Conservation (phyloP, 257 asterid genomes). For the Solanum chiquidenum region DNA sequence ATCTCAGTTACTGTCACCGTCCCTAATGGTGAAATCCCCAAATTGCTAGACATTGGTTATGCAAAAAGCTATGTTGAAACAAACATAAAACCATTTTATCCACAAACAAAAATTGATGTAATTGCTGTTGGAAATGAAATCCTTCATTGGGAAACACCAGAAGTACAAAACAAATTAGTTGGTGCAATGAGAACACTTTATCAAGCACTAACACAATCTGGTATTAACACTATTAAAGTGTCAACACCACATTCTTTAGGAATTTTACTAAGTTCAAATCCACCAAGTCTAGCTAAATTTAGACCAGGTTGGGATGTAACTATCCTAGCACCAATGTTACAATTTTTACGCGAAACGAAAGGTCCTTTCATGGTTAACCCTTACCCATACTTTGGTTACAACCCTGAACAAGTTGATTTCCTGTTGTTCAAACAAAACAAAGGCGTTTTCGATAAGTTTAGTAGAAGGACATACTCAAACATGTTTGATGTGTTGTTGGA, state of each 20-base stretch:
- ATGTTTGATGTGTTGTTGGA: constrained; percentile 77
- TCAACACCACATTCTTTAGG: constrained; percentile 80
- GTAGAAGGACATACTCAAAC: constrained; percentile 41
- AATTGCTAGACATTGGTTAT: constrained; percentile 24
- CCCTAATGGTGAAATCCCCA: constrained; percentile 77
- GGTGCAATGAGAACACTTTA: constrained; percentile 59
- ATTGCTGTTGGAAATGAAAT: constrained; percentile 78
- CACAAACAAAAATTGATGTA: constrained; percentile 49
- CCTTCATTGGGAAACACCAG: constrained; percentile 91
- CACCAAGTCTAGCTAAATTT: constrained; percentile 63
- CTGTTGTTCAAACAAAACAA: constrained; percentile 24
- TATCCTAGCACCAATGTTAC: constrained; percentile 47
- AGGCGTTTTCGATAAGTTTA: constrained; percentile 24
- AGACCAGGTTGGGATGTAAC: constrained; percentile 80
- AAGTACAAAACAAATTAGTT: constrained; percentile 51
- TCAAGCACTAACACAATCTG: constrained; percentile 29
- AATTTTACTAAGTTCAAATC: constrained; percentile 45
- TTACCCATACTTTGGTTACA: constrained; percentile 75
- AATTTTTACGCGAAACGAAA: constrained; percentile 51
- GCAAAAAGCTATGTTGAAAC: constrained; percentile 43
- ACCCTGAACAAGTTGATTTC: constrained; percentile 35
- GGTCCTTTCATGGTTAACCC: constrained; percentile 88
- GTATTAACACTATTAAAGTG: constrained; percentile 35
- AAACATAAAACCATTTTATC: constrained; percentile 62
- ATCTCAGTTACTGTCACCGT: constrained; percentile 68